Evolutionary conservation across 1,284 basidiomycete genomes (phyloP), one percentile per base, ranked within the genome.

Genomic region (Marasmius tenuissimus): DNA sequence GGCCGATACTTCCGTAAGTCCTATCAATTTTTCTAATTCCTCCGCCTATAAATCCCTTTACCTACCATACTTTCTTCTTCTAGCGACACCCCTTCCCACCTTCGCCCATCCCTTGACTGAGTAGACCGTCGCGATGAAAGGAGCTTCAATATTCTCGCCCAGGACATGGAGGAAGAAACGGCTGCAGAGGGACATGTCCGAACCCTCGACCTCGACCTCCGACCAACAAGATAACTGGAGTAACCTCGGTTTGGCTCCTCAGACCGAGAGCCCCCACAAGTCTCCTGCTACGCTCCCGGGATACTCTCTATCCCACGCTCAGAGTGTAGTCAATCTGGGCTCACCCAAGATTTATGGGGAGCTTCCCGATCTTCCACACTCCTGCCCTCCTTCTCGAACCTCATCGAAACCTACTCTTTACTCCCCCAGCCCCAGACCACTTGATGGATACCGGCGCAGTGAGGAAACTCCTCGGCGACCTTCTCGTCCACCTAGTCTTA

Each of bases 401-500:
- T 52, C 34, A 40, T 55, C 49, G n/a, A 22, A 18, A 20, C 22
- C 27, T 54, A 22, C 52, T 35, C 22, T 18, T 37, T 42, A 35
- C 16, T 40, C 35, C 48, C 38, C 37, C n/a, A 8, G 42, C 37
- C 12, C 22, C 11, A 20, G 33, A 14, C 35, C 47, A 58, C 9
- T 11, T 20, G n/a, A 22, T 5, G 18, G n/a, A 16, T 16, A 42
- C 38, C 16, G 39, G 22, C 11, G 22, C 14, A 18, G 33, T 4
- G 42, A 18, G 18, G 35, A 48, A 37, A 34, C 66, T 47, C 70
- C 71, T 47, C 62, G 47, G 61, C 70, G 71, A 34, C 71, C 71
- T 10, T 68, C 69, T 57, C 69, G 70, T 16, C 73, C 72, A 37
- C 73, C 73, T 16, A 69, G 69, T 54, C 66, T 72, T 5, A 63